Conservation (phyloP, 495 filamentous ascomycete species). For the Penicillium lagena region DNA sequence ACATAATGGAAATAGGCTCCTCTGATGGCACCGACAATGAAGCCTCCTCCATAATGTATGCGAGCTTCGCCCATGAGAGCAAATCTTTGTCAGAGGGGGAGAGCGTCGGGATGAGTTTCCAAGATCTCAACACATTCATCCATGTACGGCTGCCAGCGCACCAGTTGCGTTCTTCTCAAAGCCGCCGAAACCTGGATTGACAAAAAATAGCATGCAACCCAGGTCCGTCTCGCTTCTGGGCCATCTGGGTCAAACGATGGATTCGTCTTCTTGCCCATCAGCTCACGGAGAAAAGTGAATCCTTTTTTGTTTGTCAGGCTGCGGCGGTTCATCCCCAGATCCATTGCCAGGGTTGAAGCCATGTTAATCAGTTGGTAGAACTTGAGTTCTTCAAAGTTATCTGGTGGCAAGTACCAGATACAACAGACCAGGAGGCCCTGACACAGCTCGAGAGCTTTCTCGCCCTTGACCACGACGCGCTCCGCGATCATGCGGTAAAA, state of each 20-base stretch:
- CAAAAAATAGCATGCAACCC: conserved; percentile 77
- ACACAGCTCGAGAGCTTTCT: conserved; percentile 81
- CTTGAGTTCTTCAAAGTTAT: conserved; percentile 79
- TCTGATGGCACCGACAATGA: conserved; percentile 71
- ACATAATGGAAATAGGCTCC: conserved; percentile 54
- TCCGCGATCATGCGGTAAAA: conserved; percentile 69
- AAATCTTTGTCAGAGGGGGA: conserved; percentile 67
- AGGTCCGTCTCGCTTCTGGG: conserved; percentile 69
- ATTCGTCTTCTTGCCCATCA: conserved; percentile 29
- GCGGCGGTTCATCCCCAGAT: conserved; percentile 69
- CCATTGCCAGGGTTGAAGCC: conserved; percentile 78
- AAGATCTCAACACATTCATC: conserved; percentile 74
- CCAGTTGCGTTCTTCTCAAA: conserved; percentile 70
- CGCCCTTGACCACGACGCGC: conserved; percentile 63
- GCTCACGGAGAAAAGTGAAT: conserved; percentile 24
- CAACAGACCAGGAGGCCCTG: conserved; percentile 69
- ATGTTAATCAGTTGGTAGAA: conserved; percentile 86
- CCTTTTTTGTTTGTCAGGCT: conserved; percentile 16
- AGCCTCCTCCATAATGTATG: conserved; percentile 76
- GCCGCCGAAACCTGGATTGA: conserved; percentile 64
- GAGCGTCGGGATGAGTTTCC: conserved; percentile 62
- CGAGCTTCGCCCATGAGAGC: conserved; percentile 70
- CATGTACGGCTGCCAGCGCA: conserved; percentile 81
- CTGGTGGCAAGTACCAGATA: conserved; percentile 80
- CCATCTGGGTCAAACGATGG: conserved; percentile 52